Base-by-base conservation (phyloP, 2,329 filamentous ascomycete species). In the Cladosporium sp. region DNA sequence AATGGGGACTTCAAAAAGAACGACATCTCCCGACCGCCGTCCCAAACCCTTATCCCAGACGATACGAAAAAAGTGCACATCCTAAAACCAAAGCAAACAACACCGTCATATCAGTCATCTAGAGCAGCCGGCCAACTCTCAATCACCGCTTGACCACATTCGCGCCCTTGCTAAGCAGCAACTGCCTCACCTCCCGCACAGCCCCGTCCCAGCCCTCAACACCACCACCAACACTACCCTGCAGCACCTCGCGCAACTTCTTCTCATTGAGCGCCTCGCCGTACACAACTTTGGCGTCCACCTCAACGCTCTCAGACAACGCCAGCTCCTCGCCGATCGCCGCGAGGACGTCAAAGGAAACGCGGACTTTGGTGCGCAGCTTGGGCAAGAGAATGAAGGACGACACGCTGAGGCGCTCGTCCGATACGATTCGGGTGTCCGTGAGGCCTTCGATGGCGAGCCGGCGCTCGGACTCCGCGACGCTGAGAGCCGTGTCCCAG, bases 201-300 rank as follows among this genome's bases (percentile, higher is more conserved):
- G 67, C 74, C 43, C 68, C 66, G 4, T 68, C 72, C 72, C 74
- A 77, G 3, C 70, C 66, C 13, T 62, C 61, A 58, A 70, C 66
- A 11, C 64, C 65, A 56, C 55, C 66, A 2, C 67, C 70, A 16
- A 85, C 71, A 66, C 78, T 76, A 34, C 77, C 77, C 10, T 73
- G 68, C 57, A 93, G 64, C 59, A 87, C 90, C 52, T 89, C 85
- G n/a, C 72, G 74, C 74, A 93, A 84, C 69, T 88, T 90, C 46
- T 75, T 79, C 58, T 83, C 81, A 58, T 89, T 87, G 67, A 91
- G 90, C 55, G 80, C 77, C 70, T 92, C 87, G 0, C 88, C 88
- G 65, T 93, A 93, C 2, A 89, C 74, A 1, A 91, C 81, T 49
- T 74, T 76, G 0, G 83, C 86, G 18, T 72, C 72, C 1, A 65